Conservation (phyloP, 1,139 yeast genomes). For the Taiozyma onychis region DNA sequence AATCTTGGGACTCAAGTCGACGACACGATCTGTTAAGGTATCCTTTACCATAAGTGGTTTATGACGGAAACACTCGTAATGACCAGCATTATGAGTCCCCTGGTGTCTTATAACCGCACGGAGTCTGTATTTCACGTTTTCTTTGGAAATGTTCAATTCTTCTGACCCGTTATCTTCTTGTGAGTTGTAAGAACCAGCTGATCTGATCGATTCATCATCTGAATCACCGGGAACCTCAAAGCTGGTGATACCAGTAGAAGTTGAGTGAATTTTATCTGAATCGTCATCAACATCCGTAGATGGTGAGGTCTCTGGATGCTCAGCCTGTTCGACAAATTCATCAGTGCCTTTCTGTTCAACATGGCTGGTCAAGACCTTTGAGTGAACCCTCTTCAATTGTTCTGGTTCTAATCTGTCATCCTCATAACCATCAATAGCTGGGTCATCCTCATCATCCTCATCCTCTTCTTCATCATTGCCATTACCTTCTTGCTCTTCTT, state of each 20-base stretch:
- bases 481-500: conserved; percentile 15
- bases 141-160: conserved; percentile 16
- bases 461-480: conserved; percentile 3
- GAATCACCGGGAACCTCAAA: conserved; percentile 20
- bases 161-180: conserved; percentile 11
- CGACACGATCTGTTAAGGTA: conserved; percentile 34
- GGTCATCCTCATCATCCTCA: conserved; percentile 9
- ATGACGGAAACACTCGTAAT: conserved; percentile 73
- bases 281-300: conserved; percentile 24
- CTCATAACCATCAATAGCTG: conserved; percentile 17
- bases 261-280: conserved; percentile 6
- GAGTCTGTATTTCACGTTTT: conserved; percentile 44
- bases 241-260: conserved; percentile 12
- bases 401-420: conserved; percentile 21
- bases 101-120: conserved; percentile 76
- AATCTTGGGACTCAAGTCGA: conserved; percentile 45
- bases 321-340: conserved; percentile 13
- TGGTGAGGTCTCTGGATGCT: conserved; percentile 24
- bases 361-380: conserved; percentile 23
- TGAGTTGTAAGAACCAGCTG: conserved; percentile 7
- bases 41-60: conserved; percentile 61
- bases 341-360: conserved; percentile 25
- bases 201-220: conserved; percentile 20
- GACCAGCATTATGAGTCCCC: conserved; percentile 89
- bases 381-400: conserved; percentile 19